Evolutionary conservation across 805 yeast species (phyloP).

Genomic region (Candida sakaeoensis): DNA sequence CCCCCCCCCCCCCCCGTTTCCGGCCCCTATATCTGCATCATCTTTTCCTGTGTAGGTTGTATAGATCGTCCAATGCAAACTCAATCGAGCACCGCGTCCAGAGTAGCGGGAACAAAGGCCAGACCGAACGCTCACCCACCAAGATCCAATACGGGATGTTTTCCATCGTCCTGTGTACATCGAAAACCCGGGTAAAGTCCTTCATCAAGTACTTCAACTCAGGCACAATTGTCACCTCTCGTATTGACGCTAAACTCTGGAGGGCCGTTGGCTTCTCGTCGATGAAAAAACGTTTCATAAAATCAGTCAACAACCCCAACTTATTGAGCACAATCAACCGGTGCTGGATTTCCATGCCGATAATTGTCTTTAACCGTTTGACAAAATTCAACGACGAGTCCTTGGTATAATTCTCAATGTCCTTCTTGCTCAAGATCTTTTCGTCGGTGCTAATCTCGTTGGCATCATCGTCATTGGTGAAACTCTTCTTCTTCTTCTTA

Average conservation of each 20-base stretch:
- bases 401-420: conserved; percentile 26
- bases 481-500: conserved; percentile 10
- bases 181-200: conserved; percentile 74
- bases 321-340: conserved; percentile 76
- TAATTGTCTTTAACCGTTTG: conserved; percentile 46
- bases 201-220: conserved; percentile 66
- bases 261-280: conserved; percentile 80
- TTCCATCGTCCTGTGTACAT: conserved; percentile 62
- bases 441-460: conserved; percentile 23
- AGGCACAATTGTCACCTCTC: conserved; percentile 90
- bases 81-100: conserved; percentile 90
- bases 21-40: no score
- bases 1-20: no score
- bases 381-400: conserved; percentile 30
- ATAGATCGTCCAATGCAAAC: conserved; percentile 77
- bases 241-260: conserved; percentile 52
- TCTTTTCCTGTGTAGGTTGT: conserved; percentile 39
- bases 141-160: conserved; percentile 86
- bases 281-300: conserved; percentile 70
- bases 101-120: conserved; percentile 84
- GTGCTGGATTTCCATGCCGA: conserved; percentile 79
- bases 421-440: conserved; percentile 5
- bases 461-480: conserved; percentile 20
- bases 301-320: conserved; percentile 67
- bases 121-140: conserved; percentile 88